These are phyloP conservation scores for Chrysochromulina tobinii DNA, from an alignment of 78 protist genomes.

Conservation along the genomic window DNA sequence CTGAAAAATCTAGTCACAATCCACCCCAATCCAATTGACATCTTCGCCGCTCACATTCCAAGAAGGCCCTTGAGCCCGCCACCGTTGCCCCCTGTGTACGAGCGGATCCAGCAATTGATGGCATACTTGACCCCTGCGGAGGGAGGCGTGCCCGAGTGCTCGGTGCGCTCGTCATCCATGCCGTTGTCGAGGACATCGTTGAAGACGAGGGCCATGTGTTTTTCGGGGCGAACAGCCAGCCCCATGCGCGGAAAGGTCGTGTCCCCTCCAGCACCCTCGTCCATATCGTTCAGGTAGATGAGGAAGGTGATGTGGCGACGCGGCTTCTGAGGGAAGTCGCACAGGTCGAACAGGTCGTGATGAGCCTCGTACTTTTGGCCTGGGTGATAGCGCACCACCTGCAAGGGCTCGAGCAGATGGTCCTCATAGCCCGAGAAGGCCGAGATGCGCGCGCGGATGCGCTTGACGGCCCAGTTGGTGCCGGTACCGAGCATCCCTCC, in stretches of 20 bases:
- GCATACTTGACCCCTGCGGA: background rate
- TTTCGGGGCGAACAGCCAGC: background rate
- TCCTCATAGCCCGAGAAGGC: conserved; percentile 5
- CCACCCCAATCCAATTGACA: too few relatives aligned
- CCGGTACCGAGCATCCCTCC: too few relatives aligned
- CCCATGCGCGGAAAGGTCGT: background rate
- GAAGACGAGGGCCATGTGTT: conserved; percentile 7
- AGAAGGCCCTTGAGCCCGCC: too few relatives aligned
- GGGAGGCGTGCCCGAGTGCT: conserved; percentile 6
- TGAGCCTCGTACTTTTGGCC: conserved; percentile 5
- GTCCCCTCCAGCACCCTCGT: background rate
- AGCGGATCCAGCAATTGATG: background rate
- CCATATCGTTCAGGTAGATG: conserved; percentile 1
- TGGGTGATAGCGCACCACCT: conserved; percentile 22
- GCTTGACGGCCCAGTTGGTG: background rate
- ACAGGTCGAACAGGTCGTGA: background rate
- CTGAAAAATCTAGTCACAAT: too few relatives aligned
- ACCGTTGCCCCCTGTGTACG: too few relatives aligned
- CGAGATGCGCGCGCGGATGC: conserved; percentile 15
- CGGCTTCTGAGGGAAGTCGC: conserved; percentile 27
- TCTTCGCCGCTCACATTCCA: too few relatives aligned
- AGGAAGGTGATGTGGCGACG: conserved; percentile 20
- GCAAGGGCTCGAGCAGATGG: background rate
- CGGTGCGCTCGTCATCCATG: conserved; percentile 16
- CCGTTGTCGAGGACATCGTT: conserved; percentile 1